Base-by-base conservation (phyloP, 208 protist species). In the Leishmania gerbilli region DNA sequence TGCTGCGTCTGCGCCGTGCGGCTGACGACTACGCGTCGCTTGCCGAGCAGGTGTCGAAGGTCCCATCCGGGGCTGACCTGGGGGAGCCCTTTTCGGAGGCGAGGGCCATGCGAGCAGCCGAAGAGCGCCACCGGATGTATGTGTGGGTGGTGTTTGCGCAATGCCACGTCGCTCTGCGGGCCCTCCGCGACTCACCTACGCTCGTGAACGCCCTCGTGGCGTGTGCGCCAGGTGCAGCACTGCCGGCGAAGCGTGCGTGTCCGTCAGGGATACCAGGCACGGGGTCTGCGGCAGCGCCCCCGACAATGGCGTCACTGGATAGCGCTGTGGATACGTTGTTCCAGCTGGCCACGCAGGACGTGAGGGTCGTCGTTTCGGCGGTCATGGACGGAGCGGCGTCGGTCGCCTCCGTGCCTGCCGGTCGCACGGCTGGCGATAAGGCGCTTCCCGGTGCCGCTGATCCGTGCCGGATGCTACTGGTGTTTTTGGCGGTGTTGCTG, bases 151-250 rank as follows among this genome's bases (percentile, higher is more conserved):
- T 80, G 3, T 65, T 86, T 2, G 78, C 74, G 6, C 60, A 86
- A 45, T 79, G 78, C 27, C 78, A 86, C 55, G 74, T 67, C 77
- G 77, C 71, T n/a, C 17, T 86, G 78, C 60, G 79, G 47, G 74
- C 74, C 0, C 64, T 86, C n/a, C 6, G 42, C 9, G 58, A 58
- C 9, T 82, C 78, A 1, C 82, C 82, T 0, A 86, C 82, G 21
- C 78, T 86, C 7, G 45, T 82, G 13, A 55, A 53, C 5, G 82
- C 82, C 21, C 49, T 86, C 13, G 78, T 67, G 58, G 77, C 82
- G 6, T 82, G 77, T 60, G 82, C 78, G 47, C 82, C 82, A 21
- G 81, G 76, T 17, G 56, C 71, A 2, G 81, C 74, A 8, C 17
- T 84, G 15, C 27, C 58, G 11, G 58, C 15, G 1, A 49, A 13